Evolutionary conservation across 2,329 filamentous ascomycete genomes (phyloP), one percentile per base, ranked within the genome.

Genomic region (Trichophyton benhamiae): DNA sequence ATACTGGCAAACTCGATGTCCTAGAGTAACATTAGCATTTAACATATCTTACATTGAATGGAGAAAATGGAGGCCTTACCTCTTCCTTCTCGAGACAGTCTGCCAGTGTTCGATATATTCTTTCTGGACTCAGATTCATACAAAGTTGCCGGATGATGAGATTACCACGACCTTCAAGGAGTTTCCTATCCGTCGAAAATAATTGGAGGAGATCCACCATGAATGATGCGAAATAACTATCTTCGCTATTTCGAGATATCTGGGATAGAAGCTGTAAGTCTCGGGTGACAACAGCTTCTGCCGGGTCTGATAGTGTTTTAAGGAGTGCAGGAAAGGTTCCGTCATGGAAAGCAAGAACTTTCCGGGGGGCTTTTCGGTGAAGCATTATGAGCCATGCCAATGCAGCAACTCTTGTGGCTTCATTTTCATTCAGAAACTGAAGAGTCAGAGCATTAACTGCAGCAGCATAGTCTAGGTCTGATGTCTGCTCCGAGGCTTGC

Each of bases 1-100:
- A 99, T 97, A 71, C 92, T 96, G 15, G 94, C 92, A 74, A 99
- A 99, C 72, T 99, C 95, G 48, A 99, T 85, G 71, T 99, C 94
- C 75, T 82, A 36, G 38, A 41, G 17, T 2, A 59, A 59, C 22
- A 38, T 38, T 13, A 42, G 49, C 11, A 36, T 48, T 20, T 27
- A 9, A 13, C 7, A n/a, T 17, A 5, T 17, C 20, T 25, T 9
- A 15, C 11, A 17, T 22, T 11, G 48, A 46, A 38, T 9, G 13
- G 41, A 41, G 20, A 46, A 11, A 59, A 11, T 0, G 30, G 17
- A 13, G 58, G n/a, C 66, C 71, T 58, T 46, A 77, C 78, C 66
- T 97, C 94, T 73, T 99, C 94, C 70, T 91, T 95, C 73, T 97
- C 94, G 8, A 99, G 88, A 67, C 94, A 96, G 68, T 99, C 94